Percentiles rank a stretch among this genome's conserved stretches.
Conservation (phyloP, 306 rosid species). For the Sesbania bispinosa region DNA sequence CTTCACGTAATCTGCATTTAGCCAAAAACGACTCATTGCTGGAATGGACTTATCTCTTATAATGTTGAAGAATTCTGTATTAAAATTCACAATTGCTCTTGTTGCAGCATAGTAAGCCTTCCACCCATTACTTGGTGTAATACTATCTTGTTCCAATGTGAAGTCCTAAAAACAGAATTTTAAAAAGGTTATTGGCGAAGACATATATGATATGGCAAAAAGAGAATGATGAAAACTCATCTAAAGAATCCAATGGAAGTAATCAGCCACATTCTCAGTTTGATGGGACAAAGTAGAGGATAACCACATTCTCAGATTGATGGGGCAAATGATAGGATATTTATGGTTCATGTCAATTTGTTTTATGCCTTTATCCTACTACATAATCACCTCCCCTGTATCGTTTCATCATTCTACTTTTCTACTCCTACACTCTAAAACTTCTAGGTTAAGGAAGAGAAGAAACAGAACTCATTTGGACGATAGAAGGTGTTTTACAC, state of each 20-base stretch:
- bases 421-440: not conserved
- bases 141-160: slow-evolving; percentile 80
- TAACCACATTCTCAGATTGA: too few species aligned
- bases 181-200: slow-evolving; percentile 12
- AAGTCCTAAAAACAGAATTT: slow-evolving; percentile 62
- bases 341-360: not conserved
- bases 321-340: not conserved
- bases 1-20: slow-evolving; percentile 92
- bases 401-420: not conserved
- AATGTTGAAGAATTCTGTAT: slow-evolving; percentile 81
- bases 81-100: slow-evolving; percentile 75
- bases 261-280: not conserved
- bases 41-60: slow-evolving; percentile 68
- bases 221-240: not conserved
- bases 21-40: slow-evolving; percentile 93
- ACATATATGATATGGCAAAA: not conserved
- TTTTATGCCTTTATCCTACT: slow-evolving; percentile 1
- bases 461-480: not conserved
- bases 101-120: slow-evolving; percentile 99
- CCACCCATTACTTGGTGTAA: slow-evolving; percentile 91
- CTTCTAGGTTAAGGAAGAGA: not conserved
- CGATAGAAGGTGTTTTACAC: not conserved
- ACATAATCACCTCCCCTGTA: not conserved
- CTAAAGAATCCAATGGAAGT: not conserved
- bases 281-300: not conserved